A percentile compares a stretch with the other conserved stretches of the same genome.
These are phyloP conservation scores for Leccinum sublutescens DNA, from an alignment of 768 basidiomycete species.

Conservation along the genomic window DNA sequence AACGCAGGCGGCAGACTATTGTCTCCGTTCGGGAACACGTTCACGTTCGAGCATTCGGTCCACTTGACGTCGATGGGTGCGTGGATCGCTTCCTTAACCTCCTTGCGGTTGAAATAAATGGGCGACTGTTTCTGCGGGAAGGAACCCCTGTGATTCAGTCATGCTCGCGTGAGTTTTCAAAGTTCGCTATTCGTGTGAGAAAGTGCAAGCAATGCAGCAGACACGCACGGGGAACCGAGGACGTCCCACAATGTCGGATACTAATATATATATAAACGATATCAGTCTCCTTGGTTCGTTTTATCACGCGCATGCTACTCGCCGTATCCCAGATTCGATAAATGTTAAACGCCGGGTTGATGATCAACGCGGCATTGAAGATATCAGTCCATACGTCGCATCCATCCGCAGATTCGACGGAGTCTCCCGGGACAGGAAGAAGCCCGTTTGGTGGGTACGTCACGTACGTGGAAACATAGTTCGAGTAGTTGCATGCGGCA, in stretches of 20 bases:
- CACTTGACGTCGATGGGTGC: slow-evolving; percentile 56
- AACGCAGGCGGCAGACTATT: slow-evolving; percentile 59
- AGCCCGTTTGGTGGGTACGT: slow-evolving; percentile 66
- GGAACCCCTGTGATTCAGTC: slow-evolving; percentile 46
- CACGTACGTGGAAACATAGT: slow-evolving; percentile 59
- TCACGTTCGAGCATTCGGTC: slow-evolving; percentile 57
- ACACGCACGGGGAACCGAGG: slow-evolving; percentile 73
- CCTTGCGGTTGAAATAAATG: slow-evolving; percentile 65
- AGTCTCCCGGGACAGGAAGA: slow-evolving; percentile 67
- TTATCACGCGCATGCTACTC: slow-evolving; percentile 9
- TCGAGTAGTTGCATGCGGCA: slow-evolving; percentile 56
- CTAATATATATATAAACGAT: slow-evolving; percentile 6
- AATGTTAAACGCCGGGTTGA: slow-evolving; percentile 77
- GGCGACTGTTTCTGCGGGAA: slow-evolving; percentile 57
- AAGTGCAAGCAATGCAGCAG: not conserved
- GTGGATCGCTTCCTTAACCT: slow-evolving; percentile 67
- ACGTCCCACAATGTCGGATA: slow-evolving; percentile 77
- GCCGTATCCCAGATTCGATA: slow-evolving; percentile 75
- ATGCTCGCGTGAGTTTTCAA: not conserved
- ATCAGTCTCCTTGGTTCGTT: not conserved
- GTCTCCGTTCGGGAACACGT: slow-evolving; percentile 66
- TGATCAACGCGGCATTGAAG: slow-evolving; percentile 53
- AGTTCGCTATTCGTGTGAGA: not conserved
- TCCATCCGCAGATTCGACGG: slow-evolving; percentile 41
- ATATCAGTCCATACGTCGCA: slow-evolving; percentile 72